Base-by-base conservation (phyloP, 306 rosid species). In the Ceratonia siliqua region DNA sequence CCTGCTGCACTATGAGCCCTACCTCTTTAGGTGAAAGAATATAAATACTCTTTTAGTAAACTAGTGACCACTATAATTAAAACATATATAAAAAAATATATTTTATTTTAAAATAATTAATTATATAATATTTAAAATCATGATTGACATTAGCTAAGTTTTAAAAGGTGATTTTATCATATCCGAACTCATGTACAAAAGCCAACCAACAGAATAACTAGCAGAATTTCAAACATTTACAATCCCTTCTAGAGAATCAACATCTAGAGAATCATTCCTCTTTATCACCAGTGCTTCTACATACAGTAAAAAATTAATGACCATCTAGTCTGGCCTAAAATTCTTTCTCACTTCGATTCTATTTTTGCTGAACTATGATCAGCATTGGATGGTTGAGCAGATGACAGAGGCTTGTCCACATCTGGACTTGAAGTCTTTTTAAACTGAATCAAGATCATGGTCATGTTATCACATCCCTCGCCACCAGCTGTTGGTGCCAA, bases 391-490 rank as follows among this genome's bases (percentile, higher is more conserved):
- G 8, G 53, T 3, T 43, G 49, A 43, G 17, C 9, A 76, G 89
- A 85, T 0, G 87, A 68, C 27, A 78, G 67, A 61, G 94, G 84
- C 83, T 68, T 78, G 81, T 80, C 84, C 43, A 12, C 73, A 69
- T 33, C 57, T 20, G 79, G 62, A 70, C 17, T 61, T 21, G 35
- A 62, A 32, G 83, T 84, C 43, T 74, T 83, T 81, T 89, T 88
- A 70, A 94, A 89, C 87, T 90, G 99, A 89, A 94, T 83, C 89
- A 94, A 82, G 79, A 94, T 92, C 99, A 94, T 92, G 66, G 96
- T 94, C 99, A 90, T 94, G 86, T 94, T 94, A 79, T 94, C 99
- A 57, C 97, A 94, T 33, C 99, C 99, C 84, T 92, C 99, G 5
- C 99, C 97, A 10, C 96, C 97, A 54, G 96, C 87, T 3, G 93